Conservation (phyloP, 768 basidiomycete species). For the Lactarius quietus region DNA sequence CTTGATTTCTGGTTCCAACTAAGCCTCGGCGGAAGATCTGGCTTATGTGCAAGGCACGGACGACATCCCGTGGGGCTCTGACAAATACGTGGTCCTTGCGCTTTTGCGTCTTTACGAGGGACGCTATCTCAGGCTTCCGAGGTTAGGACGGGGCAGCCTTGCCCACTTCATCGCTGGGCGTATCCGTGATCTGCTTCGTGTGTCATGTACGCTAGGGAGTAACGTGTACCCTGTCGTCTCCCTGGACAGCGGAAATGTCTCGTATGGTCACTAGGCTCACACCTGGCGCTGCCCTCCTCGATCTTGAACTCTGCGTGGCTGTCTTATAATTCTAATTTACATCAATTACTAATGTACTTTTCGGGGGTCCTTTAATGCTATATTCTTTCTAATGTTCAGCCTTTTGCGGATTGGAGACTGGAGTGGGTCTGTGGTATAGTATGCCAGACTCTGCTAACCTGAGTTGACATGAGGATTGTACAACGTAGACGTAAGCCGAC, state of each 20-base stretch:
- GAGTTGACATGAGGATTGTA: too few relatives aligned
- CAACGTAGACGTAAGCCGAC: too few relatives aligned
- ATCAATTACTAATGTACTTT: background rate
- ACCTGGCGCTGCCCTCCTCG: background rate
- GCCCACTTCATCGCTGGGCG: background rate
- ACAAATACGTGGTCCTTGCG: slow-evolving; percentile 4
- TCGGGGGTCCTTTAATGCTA: background rate
- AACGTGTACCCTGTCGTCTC: background rate
- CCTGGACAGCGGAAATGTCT: background rate
- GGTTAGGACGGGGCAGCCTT: background rate
- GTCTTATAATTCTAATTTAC: background rate
- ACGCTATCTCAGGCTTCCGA: background rate
- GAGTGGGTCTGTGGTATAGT: background rate
- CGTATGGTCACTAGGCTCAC: background rate
- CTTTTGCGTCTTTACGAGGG: slow-evolving; percentile 4
- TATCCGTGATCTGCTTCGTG: background rate
- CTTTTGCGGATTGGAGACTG: background rate
- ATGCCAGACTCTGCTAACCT: background rate
- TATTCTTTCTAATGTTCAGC: background rate
- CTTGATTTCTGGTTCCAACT: slow-evolving; percentile 1
- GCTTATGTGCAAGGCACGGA: background rate
- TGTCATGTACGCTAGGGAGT: background rate
- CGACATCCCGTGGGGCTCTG: background rate
- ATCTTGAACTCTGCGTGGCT: background rate
- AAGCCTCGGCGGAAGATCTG: slow-evolving; percentile 2